Conservation (phyloP, 805 yeast genomes). For the Starmerella apis region DNA sequence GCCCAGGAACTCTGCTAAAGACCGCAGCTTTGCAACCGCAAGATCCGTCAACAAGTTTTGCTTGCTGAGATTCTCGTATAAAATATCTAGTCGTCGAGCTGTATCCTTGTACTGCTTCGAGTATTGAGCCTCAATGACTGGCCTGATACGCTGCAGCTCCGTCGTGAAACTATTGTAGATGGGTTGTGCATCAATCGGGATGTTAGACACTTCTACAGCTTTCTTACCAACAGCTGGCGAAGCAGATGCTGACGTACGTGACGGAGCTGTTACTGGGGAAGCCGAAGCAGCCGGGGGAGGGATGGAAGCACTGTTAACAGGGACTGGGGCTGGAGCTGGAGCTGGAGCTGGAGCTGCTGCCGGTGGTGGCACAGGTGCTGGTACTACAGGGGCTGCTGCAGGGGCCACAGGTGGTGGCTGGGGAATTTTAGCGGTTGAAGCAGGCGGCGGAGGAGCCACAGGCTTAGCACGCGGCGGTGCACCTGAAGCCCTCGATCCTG, state of each 20-base stretch:
- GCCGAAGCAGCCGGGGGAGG: constrained; percentile 17
- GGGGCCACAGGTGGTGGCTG: constrained; percentile 19
- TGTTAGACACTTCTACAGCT: constrained; percentile 35
- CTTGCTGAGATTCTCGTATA: constrained; percentile 69
- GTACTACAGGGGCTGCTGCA: constrained; percentile 23
- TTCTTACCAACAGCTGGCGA: constrained; percentile 37
- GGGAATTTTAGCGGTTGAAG: constrained; percentile 17
- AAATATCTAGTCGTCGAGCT: constrained; percentile 64
- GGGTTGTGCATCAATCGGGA: constrained; percentile 48
- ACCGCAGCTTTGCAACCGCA: constrained; percentile 45
- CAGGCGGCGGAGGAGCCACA: constrained; percentile 11
- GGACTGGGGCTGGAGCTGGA: constrained; percentile 15
- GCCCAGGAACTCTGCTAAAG: constrained; percentile 43
- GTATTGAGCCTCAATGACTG: constrained; percentile 64
- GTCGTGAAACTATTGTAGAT: constrained; percentile 48
- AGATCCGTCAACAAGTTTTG: constrained; percentile 39
- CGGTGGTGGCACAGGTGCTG: neutral
- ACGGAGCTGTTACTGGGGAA: constrained; percentile 24
- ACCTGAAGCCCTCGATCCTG: constrained; percentile 7
- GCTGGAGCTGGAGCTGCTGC: constrained; percentile 3
- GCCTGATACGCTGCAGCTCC: constrained; percentile 53
- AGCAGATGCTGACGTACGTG: constrained; percentile 24
- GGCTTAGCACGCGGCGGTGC: constrained; percentile 9
- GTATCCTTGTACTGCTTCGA: constrained; percentile 67
- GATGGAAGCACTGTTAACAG: constrained; percentile 25